Percentiles rank a stretch among this genome's conserved stretches.
These are phyloP conservation scores for Mrakia hoshinonis DNA, from an alignment of 768 basidiomycete genomes.

Conservation along the genomic window DNA sequence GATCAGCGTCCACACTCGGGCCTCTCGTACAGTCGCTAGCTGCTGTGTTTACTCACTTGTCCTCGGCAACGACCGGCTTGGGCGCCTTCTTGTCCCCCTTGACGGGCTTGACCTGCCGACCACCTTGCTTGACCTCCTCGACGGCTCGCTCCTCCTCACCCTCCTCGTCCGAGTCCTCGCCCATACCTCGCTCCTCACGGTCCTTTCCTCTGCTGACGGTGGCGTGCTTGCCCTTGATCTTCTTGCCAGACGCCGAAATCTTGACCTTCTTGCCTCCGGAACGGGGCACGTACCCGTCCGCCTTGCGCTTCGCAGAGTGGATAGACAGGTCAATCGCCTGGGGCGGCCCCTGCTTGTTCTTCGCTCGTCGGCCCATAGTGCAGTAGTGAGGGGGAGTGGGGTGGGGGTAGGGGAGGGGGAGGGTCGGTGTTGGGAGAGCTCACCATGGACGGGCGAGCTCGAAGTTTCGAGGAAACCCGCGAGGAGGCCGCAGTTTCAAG, in stretches of 20 bases:
- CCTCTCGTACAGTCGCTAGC: no score
- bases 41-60: constrained; percentile 36
- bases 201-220: constrained; percentile 28
- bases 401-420: not conserved
- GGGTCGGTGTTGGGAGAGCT: not conserved
- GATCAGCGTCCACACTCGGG: no score
- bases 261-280: constrained; percentile 33
- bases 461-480: no score
- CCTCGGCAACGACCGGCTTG: constrained; percentile 41
- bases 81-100: constrained; percentile 45
- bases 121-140: constrained; percentile 38
- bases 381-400: not conserved
- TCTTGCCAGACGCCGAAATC: constrained; percentile 38
- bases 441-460: no score
- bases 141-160: constrained; percentile 24
- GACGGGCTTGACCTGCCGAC: constrained; percentile 48
- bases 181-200: constrained; percentile 27
- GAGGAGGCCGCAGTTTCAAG: no score
- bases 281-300: constrained; percentile 27
- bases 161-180: constrained; percentile 29
- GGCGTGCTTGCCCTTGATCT: constrained; percentile 34
- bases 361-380: constrained; percentile 71
- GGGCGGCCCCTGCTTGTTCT: constrained; percentile 72
- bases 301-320: constrained; percentile 21
- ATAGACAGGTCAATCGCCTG: constrained; percentile 47